Conservation (phyloP, 2,329 filamentous ascomycete genomes). For the Alternaria longipes region DNA sequence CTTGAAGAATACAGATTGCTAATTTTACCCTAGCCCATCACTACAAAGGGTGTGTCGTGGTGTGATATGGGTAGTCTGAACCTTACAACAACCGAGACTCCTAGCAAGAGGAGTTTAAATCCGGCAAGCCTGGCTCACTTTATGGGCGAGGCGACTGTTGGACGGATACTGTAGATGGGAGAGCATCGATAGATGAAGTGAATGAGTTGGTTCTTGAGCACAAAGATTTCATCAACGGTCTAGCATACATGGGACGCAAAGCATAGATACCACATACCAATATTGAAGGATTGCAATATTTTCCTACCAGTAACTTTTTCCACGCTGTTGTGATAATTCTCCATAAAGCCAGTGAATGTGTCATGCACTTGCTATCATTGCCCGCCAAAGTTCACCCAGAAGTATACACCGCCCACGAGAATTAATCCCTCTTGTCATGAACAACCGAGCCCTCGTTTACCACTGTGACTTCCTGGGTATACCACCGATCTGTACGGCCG, state of each 20-base stretch:
- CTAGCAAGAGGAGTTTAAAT: slow-evolving; percentile 14
- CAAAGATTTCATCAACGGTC: neutral
- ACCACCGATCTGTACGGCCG: slow-evolving; percentile 27
- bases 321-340: neutral
- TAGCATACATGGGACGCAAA: neutral
- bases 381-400: neutral
- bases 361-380: neutral
- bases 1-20: slow-evolving; percentile 6
- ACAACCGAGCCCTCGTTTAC: slow-evolving; percentile 1
- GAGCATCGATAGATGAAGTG: neutral
- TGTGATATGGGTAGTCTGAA: slow-evolving; percentile 48
- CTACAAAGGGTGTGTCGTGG: slow-evolving; percentile 43
- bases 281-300: neutral
- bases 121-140: slow-evolving; percentile 5
- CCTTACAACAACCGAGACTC: slow-evolving; percentile 24
- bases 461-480: slow-evolving; percentile 1
- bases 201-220: neutral
- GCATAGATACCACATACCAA: slow-evolving; percentile 8
- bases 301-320: neutral
- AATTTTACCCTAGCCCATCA: slow-evolving; percentile 27
- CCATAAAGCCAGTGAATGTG: neutral
- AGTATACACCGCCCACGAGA: neutral
- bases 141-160: slow-evolving; percentile 6
- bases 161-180: neutral
- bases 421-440: neutral